Conservation (phyloP, 148 eudicot genomes). For the Fagopyrum esculentum region DNA sequence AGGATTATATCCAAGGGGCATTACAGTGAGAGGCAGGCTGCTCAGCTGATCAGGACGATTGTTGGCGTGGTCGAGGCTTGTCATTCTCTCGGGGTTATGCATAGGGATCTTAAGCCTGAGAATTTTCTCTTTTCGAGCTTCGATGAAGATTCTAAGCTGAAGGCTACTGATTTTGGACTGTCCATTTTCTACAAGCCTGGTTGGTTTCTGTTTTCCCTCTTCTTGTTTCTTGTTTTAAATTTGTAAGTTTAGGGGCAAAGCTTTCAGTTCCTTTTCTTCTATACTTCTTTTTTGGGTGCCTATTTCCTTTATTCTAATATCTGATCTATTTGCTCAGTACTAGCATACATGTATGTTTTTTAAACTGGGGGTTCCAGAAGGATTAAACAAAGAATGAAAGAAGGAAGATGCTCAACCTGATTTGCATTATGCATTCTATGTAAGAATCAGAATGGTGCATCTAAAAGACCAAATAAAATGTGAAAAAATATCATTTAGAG, state of each 20-base stretch:
- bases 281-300: neutral
- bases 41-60: constrained; percentile 46
- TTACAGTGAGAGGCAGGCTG: constrained; percentile 62
- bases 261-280: neutral
- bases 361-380: too few relatives aligned
- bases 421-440: neutral
- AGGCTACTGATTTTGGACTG: constrained; percentile 71
- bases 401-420: neutral
- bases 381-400: neutral
- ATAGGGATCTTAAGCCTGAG: constrained; percentile 77
- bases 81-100: constrained; percentile 81
- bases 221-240: neutral
- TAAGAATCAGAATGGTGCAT: neutral
- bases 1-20: constrained; percentile 70
- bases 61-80: constrained; percentile 74
- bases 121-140: constrained; percentile 58
- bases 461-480: neutral
- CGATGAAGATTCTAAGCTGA: constrained; percentile 57
- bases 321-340: neutral
- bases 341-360: neutral
- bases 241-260: neutral
- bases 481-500: neutral
- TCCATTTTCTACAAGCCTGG: constrained; percentile 77
- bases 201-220: constrained; percentile 16
- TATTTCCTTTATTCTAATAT: neutral